Evolutionary conservation across 129 eudicot genomes (phyloP).

Genomic region (Logfia minima): DNA sequence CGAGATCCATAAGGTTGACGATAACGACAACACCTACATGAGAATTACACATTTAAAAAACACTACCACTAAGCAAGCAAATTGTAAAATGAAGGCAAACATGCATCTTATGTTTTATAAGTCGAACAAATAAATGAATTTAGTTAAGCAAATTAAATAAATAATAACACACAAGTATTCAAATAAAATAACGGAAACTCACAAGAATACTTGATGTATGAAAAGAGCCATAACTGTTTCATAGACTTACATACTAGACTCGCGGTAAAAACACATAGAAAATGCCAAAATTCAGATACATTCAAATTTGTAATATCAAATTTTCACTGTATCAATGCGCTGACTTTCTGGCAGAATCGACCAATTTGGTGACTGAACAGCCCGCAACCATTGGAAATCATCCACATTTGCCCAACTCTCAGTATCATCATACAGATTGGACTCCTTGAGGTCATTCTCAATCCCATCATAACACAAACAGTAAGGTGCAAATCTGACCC

Average conservation of each 20-base stretch:
- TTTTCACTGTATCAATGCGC: conserved; percentile 34
- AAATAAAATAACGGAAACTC: neutral
- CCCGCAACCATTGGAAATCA: conserved; percentile 75
- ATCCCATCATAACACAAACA: conserved; percentile 60
- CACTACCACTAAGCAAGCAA: neutral
- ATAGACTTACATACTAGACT: neutral
- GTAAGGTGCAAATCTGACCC: conserved; percentile 80
- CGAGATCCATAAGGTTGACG: neutral
- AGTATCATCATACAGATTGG: conserved; percentile 68
- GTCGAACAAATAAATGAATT: neutral
- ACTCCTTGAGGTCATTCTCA: conserved; percentile 58
- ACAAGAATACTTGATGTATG: neutral
- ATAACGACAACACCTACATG: neutral
- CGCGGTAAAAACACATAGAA: conserved; percentile 6
- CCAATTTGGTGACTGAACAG: conserved; percentile 83
- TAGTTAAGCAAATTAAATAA: too few relatives aligned
- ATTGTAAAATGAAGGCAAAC: neutral
- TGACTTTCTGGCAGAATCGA: conserved; percentile 60
- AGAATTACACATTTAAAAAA: too few relatives aligned
- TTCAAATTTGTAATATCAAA: conserved; percentile 16
- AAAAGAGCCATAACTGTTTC: neutral
- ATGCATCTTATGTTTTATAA: neutral
- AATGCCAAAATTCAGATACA: neutral
- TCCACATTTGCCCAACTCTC: conserved; percentile 91
- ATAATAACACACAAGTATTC: neutral